phyloP scores from a whole-genome alignment of 805 yeast species.

The Ogataea pilisensis region DNA sequence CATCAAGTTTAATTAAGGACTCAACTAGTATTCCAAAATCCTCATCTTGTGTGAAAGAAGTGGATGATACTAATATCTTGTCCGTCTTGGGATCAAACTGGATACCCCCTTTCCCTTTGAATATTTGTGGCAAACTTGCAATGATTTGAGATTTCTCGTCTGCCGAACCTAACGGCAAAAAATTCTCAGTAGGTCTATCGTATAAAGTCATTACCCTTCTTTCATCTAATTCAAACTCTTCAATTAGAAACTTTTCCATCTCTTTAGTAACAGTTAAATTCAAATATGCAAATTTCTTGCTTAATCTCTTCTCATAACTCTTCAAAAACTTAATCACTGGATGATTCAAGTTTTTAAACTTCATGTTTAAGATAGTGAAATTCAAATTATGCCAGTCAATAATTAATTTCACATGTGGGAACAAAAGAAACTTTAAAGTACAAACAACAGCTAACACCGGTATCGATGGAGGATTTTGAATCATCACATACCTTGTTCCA shows the following conservation, averaged over 20 bases:
- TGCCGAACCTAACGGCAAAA: slow-evolving; percentile 44
- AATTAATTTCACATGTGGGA: slow-evolving; percentile 53
- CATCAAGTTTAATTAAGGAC: slow-evolving; percentile 62
- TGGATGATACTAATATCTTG: slow-evolving; percentile 75
- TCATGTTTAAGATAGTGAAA: slow-evolving; percentile 71
- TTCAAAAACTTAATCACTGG: slow-evolving; percentile 59
- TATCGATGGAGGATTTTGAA: slow-evolving; percentile 91
- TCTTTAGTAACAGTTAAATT: slow-evolving; percentile 78
- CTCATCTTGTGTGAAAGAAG: slow-evolving; percentile 96
- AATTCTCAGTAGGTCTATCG: slow-evolving; percentile 79
- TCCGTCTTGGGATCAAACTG: slow-evolving; percentile 33
- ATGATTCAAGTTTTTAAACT: slow-evolving; percentile 49
- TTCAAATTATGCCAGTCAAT: slow-evolving; percentile 98
- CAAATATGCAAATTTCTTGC: slow-evolving; percentile 56
- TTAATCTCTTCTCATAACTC: slow-evolving; percentile 59
- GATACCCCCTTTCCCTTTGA: slow-evolving; percentile 21
- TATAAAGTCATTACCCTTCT: slow-evolving; percentile 61
- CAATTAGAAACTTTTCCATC: slow-evolving; percentile 58
- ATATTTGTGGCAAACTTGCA: slow-evolving; percentile 31
- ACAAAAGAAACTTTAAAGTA: slow-evolving; percentile 42
- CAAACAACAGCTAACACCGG: slow-evolving; percentile 72
- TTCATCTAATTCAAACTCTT: slow-evolving; percentile 49
- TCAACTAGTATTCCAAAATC: slow-evolving; percentile 68
- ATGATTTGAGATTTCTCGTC: slow-evolving; percentile 30
- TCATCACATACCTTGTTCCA: slow-evolving; percentile 56